Evolutionary conservation across 2,329 filamentous ascomycete genomes (phyloP), one percentile per base, ranked within the genome.

Genomic region (Monilinia laxa): DNA sequence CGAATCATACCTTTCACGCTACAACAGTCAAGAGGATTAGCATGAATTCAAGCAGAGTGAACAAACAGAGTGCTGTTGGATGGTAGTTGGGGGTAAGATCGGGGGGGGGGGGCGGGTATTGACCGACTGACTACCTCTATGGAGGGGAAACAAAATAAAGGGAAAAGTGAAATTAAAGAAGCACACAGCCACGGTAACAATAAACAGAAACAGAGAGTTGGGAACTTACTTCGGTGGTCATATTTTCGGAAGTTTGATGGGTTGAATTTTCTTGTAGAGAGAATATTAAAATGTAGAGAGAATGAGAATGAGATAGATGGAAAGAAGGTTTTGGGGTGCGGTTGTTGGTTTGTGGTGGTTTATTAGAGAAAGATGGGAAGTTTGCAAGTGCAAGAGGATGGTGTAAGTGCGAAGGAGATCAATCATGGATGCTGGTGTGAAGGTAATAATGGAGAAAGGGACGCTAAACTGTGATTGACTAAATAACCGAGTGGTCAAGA

Each of bases 171-270:
- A 53, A 60, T 53, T 12, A 7, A 65, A 51, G 14, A 65, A 51
- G 14, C 12, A 60, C 18, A 60, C 18, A n/a, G 14, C 7, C 10
- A 49, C n/a, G 23, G 52, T 54, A 64, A 47, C 53, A 63, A 68
- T 67, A 68, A 62, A 60, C 56, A 63, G 66, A 47, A 60, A 28
- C 28, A 58, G 66, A 47, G 63, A 57, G 16, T 51, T 51, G 6
- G 31, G 31, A 67, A 76, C 76, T 74, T 76, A 77, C 76, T 75
- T 77, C 76, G 62, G 72, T 75, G 53, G 77, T 74, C 76, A 77
- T 77, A 71, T 56, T 75, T 56, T 35, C 38, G 51, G 52, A 56
- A 25, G 10, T 54, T 62, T 28, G 62, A 54, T 55, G 63, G 35
- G 20, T 54, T 62, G 49, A 49, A 25, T 51, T 58, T 60, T 47